phyloP scores from a whole-genome alignment of 208 protist genomes.

The Porcisia hertigi region DNA sequence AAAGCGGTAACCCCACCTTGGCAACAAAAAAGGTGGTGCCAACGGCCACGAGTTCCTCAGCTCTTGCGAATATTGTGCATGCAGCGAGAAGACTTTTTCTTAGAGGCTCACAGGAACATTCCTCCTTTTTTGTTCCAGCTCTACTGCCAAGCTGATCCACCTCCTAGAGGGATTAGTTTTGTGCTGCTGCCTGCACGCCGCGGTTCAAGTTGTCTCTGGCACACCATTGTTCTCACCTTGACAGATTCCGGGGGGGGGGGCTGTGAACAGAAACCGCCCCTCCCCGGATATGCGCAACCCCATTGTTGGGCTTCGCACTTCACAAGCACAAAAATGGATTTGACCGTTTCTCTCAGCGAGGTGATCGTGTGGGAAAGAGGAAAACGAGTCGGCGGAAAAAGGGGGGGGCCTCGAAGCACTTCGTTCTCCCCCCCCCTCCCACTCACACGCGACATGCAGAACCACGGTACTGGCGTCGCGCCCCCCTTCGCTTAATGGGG shows the following conservation, averaged over 20 bases:
- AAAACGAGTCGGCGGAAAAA: background rate
- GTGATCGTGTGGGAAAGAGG: background rate
- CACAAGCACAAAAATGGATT: background rate
- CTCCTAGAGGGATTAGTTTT: background rate
- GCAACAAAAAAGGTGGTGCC: background rate
- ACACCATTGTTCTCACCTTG: background rate
- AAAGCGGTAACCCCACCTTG: background rate
- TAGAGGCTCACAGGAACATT: background rate
- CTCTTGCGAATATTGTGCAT: background rate
- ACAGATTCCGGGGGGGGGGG: background rate
- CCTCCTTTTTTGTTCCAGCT: too few species aligned
- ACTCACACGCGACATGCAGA: background rate
- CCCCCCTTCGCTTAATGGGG: background rate
- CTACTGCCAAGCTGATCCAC: background rate
- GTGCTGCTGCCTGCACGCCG: background rate
- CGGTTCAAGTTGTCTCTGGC: background rate
- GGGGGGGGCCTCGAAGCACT: too few species aligned
- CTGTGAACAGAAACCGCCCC: background rate
- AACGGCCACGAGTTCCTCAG: background rate
- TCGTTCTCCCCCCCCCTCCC: background rate
- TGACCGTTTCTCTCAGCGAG: background rate
- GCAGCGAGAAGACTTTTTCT: background rate
- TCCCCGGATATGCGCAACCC: background rate
- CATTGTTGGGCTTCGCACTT: background rate
- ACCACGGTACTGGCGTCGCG: background rate